Evolutionary conservation across 495 filamentous ascomycete species (phyloP).

Genomic region (Daldinia childiae): DNA sequence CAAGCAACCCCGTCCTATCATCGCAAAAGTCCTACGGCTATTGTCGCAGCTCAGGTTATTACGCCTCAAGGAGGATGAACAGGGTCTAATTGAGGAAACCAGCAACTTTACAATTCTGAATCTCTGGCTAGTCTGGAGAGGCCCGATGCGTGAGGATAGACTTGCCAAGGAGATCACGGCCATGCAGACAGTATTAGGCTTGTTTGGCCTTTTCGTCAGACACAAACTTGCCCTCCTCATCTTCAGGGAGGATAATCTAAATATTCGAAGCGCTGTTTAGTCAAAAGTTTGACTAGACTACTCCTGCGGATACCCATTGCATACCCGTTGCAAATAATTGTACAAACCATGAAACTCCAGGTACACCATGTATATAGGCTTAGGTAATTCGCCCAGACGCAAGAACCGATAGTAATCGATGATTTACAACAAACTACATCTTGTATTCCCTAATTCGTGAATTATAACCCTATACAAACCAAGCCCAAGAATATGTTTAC

Average conservation of each 20-base stretch:
- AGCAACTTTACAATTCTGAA: slow-evolving; percentile 95
- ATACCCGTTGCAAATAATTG: slow-evolving; percentile 20
- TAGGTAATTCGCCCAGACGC: slow-evolving; percentile 13
- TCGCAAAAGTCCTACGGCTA: slow-evolving; percentile 69
- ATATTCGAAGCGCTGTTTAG: slow-evolving; percentile 45
- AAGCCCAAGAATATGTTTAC: neutral
- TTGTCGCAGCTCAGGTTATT: slow-evolving; percentile 72
- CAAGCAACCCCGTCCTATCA: slow-evolving; percentile 69
- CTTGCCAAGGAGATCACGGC: slow-evolving; percentile 77
- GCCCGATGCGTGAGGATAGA: slow-evolving; percentile 87
- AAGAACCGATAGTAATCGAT: slow-evolving; percentile 5
- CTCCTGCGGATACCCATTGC: slow-evolving; percentile 30
- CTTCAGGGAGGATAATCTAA: slow-evolving; percentile 85
- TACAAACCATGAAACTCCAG: slow-evolving; percentile 27
- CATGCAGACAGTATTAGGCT: slow-evolving; percentile 76
- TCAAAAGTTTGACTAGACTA: slow-evolving; percentile 1
- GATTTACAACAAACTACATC: slow-evolving; percentile 7
- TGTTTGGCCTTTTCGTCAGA: slow-evolving; percentile 84
- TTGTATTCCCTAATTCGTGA: neutral
- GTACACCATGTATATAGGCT: slow-evolving; percentile 11
- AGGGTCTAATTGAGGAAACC: slow-evolving; percentile 78
- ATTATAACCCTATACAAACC: neutral
- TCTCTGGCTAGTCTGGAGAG: slow-evolving; percentile 95
- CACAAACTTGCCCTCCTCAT: slow-evolving; percentile 85
- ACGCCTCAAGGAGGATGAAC: slow-evolving; percentile 67